These are phyloP conservation scores for Pseudogymnoascus sp. DNA, from an alignment of 2,329 filamentous ascomycete species.

Conservation along the genomic window DNA sequence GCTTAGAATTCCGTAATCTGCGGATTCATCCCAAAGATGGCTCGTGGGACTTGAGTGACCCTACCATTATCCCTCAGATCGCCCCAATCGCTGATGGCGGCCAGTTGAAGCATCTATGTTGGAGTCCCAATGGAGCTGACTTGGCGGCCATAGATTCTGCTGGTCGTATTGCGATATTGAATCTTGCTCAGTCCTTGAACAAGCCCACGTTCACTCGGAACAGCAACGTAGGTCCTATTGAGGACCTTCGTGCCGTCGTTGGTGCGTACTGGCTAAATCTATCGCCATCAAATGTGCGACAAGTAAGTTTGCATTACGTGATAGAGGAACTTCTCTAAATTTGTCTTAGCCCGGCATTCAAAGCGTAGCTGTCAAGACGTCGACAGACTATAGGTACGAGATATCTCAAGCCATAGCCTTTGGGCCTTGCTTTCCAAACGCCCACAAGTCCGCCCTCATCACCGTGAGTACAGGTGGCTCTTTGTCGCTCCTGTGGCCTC, in stretches of 20 bases:
- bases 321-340: neutral
- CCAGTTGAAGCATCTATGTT: constrained; percentile 72
- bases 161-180: constrained; percentile 70
- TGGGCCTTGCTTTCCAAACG: constrained; percentile 67
- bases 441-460: constrained; percentile 66
- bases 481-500: constrained; percentile 71
- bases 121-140: constrained; percentile 69
- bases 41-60: constrained; percentile 69
- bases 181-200: constrained; percentile 67
- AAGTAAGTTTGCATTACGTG: constrained; percentile 23
- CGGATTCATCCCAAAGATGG: constrained; percentile 63
- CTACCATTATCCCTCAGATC: constrained; percentile 58
- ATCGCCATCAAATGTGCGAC: constrained; percentile 24
- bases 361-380: constrained; percentile 58
- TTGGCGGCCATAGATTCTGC: constrained; percentile 75
- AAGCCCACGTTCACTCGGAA: constrained; percentile 56
- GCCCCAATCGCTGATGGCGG: constrained; percentile 56
- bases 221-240: constrained; percentile 61
- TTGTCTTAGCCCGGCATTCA: constrained; percentile 41
- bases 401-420: constrained; percentile 58
- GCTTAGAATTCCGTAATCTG: constrained; percentile 67
- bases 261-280: constrained; percentile 74
- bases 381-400: constrained; percentile 61
- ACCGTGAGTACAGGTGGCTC: constrained; percentile 69
- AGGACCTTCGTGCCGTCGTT: constrained; percentile 71